Evolutionary conservation across 1,139 yeast genomes (phyloP).

Genomic region (Magnusiomyces starmeri): DNA sequence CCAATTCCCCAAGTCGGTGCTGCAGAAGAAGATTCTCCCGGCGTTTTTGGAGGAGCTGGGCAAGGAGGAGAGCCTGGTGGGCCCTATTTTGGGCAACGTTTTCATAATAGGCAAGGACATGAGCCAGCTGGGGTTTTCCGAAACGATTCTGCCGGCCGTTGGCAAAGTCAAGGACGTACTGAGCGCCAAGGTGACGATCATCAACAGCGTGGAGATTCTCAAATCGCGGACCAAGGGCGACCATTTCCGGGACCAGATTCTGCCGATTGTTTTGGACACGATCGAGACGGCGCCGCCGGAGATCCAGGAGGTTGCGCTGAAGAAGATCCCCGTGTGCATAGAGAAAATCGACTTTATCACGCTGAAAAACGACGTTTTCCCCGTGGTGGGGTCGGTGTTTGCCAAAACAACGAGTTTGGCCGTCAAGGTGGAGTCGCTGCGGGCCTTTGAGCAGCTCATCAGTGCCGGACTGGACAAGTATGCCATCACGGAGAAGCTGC

Average conservation of each 20-base stretch:
- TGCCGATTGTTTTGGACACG: slow-evolving; percentile 33
- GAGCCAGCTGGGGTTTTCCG: slow-evolving; percentile 73
- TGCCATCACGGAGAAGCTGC: slow-evolving; percentile 64
- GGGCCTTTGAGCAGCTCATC: slow-evolving; percentile 54
- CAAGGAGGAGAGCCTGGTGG: slow-evolving; percentile 45
- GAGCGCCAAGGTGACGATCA: slow-evolving; percentile 46
- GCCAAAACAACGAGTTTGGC: slow-evolving; percentile 76
- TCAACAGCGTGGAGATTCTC: slow-evolving; percentile 50
- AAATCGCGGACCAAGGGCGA: slow-evolving; percentile 44
- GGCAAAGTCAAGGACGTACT: slow-evolving; percentile 41
- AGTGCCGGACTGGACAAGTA: slow-evolving; percentile 62
- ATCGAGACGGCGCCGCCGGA: slow-evolving; percentile 34
- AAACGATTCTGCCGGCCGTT: slow-evolving; percentile 51
- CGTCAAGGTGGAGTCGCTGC: slow-evolving; percentile 65
- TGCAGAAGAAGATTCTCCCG: slow-evolving; percentile 70
- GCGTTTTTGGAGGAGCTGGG: slow-evolving; percentile 46
- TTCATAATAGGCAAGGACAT: slow-evolving; percentile 54
- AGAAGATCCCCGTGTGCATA: slow-evolving; percentile 40
- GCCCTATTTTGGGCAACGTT: slow-evolving; percentile 50
- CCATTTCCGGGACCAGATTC: slow-evolving; percentile 35
- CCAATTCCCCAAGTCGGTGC: slow-evolving; percentile 63
- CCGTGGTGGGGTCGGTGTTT: slow-evolving; percentile 63
- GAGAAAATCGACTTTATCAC: slow-evolving; percentile 60
- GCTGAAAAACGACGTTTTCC: slow-evolving; percentile 65
- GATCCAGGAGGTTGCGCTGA: slow-evolving; percentile 52